Conservation (phyloP, 768 basidiomycete species). For the Mycena maculata region DNA sequence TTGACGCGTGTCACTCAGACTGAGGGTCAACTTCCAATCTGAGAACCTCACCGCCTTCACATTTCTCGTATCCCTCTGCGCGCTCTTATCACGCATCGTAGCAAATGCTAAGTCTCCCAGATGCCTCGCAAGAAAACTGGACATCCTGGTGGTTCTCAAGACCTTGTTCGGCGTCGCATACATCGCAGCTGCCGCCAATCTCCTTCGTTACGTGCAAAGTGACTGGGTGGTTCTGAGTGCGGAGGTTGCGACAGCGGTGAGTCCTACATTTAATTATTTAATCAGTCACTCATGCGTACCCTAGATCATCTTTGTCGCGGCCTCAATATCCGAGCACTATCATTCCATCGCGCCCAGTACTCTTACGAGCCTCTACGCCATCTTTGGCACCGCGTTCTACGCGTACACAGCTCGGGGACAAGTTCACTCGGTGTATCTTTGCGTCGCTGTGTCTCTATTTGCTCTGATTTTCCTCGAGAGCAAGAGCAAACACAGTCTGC, state of each 20-base stretch:
- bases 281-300: neutral
- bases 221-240: too few relatives aligned
- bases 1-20: too few relatives aligned
- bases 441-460: conserved; percentile 1
- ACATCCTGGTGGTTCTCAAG: conserved; percentile 6
- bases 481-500: conserved; percentile 11
- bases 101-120: conserved; percentile 1
- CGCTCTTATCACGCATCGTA: neutral
- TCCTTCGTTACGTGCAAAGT: neutral
- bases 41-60: neutral
- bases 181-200: neutral
- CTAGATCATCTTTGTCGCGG: conserved; percentile 2
- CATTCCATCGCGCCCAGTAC: conserved; percentile 17
- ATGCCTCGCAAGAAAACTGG: conserved; percentile 8
- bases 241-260: too few relatives aligned
- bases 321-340: conserved; percentile 19
- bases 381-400: conserved; percentile 10
- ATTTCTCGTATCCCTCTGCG: neutral
- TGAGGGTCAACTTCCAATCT: too few relatives aligned
- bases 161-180: neutral
- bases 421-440: too few relatives aligned
- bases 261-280: too few relatives aligned
- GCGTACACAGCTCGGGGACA: neutral
- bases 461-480: conserved; percentile 12
- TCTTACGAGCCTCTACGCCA: conserved; percentile 15